Base-by-base conservation (phyloP, 1,139 yeast species). In the Groenewaldozyma auringiensis region DNA sequence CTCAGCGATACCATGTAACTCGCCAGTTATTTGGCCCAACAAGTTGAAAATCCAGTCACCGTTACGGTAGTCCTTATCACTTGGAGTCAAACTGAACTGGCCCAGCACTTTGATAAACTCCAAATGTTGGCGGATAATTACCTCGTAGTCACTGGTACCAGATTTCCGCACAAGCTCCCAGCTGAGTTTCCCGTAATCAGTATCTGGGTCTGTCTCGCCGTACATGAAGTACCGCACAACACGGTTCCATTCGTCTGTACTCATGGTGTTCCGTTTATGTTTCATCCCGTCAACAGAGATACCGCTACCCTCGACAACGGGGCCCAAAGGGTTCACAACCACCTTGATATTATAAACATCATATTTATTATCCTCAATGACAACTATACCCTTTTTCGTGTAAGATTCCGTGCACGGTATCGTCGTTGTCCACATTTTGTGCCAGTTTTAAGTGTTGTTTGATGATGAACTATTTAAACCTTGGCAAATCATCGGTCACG, bases 51-150 rank as follows among this genome's bases (percentile, higher is more conserved):
- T 35, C 29, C 29, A 25, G 37, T 17, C 39, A 18, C 13, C 29
- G n/a, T 21, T 18, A 20, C 33, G 6, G 21, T 42, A 37, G 20
- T 40, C 13, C 13, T 32, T 32, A 11, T 32, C 18, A 32, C 13
- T 32, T 6, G 13, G 17, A 32, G 13, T 16, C 3, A 48, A 40
- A 3, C 39, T 39, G 8, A 50, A 40, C 13, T 44, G 38, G 2
- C 45, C 51, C 36, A 43, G 40, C 14, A 27, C 35, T 11, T 27
- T 29, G 2, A 36, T 31, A 16, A 38, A 35, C n/a, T 36, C 43
- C 2, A 31, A 48, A 4, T 29, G 25, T 33, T 47, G 52, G 27
- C 45, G 42, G 21, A 50, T 35, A n/a, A 45, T n/a, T 27, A 50
- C n/a, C 18, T 27, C 44, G 37, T 43, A 14, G 4, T 29, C 37